phyloP scores from a whole-genome alignment of 139 green algal genomes.

The Haematococcus lacustris region DNA sequence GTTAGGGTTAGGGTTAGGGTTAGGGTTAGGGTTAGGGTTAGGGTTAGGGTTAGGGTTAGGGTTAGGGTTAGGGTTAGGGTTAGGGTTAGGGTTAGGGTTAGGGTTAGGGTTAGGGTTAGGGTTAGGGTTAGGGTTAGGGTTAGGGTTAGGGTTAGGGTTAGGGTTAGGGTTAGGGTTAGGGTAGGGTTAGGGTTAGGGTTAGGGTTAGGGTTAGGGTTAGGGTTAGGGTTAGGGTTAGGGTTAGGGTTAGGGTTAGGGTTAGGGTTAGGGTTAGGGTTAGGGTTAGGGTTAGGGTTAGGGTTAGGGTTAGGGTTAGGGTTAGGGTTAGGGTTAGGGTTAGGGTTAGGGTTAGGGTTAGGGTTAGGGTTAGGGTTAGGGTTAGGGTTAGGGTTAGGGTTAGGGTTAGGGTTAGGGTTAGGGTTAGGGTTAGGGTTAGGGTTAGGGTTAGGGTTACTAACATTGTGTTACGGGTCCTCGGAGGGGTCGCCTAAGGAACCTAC shows the following conservation, averaged over 20 bases:
- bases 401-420: background rate
- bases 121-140: conserved; percentile 1
- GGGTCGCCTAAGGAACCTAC: too few relatives aligned
- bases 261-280: conserved; percentile 1
- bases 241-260: conserved; percentile 2
- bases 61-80: conserved; percentile 1
- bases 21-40: conserved; percentile 2
- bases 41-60: background rate
- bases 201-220: conserved; percentile 1
- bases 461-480: too few relatives aligned
- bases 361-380: conserved; percentile 2
- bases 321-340: background rate
- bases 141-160: conserved; percentile 2
- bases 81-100: conserved; percentile 2
- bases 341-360: background rate
- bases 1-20: conserved; percentile 1
- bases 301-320: conserved; percentile 1
- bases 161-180: background rate
- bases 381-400: background rate
- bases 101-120: conserved; percentile 1
- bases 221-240: conserved; percentile 1
- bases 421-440: background rate
- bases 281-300: conserved; percentile 1
- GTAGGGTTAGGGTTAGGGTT: too few relatives aligned
- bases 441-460: too few relatives aligned